Percentiles rank a stretch among this genome's conserved stretches.
These are phyloP conservation scores for Ustilago vetiveriae DNA, from an alignment of 1,284 basidiomycete genomes.

Conservation along the genomic window DNA sequence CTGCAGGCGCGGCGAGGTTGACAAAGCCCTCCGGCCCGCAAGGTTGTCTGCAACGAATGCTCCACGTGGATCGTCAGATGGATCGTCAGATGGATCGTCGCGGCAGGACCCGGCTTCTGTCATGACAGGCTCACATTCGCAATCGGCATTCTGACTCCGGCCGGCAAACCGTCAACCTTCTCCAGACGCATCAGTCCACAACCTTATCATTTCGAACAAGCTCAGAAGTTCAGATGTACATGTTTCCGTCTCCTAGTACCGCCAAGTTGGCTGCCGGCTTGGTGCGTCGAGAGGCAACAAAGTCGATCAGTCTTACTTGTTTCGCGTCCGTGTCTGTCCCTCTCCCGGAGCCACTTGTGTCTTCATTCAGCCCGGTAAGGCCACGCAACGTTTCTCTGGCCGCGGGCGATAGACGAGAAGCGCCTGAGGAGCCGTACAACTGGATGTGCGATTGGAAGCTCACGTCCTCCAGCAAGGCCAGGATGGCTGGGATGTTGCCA, in stretches of 20 bases:
- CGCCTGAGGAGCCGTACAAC: constrained; percentile 31
- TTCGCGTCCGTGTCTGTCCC: background rate
- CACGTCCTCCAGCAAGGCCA: constrained; percentile 32
- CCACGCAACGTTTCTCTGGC: constrained; percentile 6
- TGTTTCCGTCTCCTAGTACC: constrained; percentile 43
- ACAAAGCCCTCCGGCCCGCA: too few relatives aligned
- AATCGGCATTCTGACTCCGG: too few relatives aligned
- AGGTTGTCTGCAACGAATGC: too few relatives aligned
- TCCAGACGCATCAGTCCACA: too few relatives aligned
- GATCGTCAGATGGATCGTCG: too few relatives aligned
- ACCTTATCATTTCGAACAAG: too few relatives aligned
- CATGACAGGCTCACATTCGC: too few relatives aligned
- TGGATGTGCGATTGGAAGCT: constrained; percentile 39
- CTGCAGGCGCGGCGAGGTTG: too few relatives aligned
- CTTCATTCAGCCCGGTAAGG: constrained; percentile 14
- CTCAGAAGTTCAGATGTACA: constrained; percentile 49
- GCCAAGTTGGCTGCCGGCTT: constrained; percentile 28
- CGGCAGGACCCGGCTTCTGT: too few relatives aligned
- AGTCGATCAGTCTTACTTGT: constrained; percentile 14
- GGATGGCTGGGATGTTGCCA: constrained; percentile 11
- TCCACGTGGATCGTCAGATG: too few relatives aligned
- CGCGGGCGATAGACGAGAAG: constrained; percentile 7
- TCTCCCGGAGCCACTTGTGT: too few relatives aligned
- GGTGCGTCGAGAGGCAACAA: constrained; percentile 19
- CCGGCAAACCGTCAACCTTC: too few relatives aligned